Evolutionary conservation across 1,284 basidiomycete species (phyloP).

Genomic region (Rhodotorula sp.): DNA sequence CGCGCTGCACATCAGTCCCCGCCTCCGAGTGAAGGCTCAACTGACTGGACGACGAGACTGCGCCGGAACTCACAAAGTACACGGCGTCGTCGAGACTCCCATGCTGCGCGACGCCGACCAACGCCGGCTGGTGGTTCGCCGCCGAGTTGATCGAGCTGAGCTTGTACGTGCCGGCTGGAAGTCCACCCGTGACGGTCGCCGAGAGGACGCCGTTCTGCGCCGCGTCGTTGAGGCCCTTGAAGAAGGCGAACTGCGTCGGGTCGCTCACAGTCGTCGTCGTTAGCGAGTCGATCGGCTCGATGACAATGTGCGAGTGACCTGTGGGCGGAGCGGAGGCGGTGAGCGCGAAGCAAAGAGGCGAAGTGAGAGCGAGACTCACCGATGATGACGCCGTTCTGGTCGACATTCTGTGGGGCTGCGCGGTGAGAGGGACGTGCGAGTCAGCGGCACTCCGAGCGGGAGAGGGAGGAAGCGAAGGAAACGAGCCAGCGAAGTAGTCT

Average conservation of each 20-base stretch:
- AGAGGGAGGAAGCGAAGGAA: accelerated
- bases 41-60: too few relatives aligned
- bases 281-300: conserved; percentile 58
- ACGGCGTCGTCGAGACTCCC: too few relatives aligned
- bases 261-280: conserved; percentile 58
- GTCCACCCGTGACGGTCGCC: conserved; percentile 58
- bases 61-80: too few relatives aligned
- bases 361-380: conserved; percentile 12
- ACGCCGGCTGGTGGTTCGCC: too few relatives aligned
- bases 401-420: conserved; percentile 65
- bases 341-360: too few relatives aligned
- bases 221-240: conserved; percentile 34
- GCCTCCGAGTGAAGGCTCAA: too few relatives aligned
- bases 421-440: neutral
- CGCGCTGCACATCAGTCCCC: too few relatives aligned
- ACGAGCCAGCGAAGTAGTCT: conserved; percentile 22
- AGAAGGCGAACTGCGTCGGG: conserved; percentile 58
- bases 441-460: conserved; percentile 16
- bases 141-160: neutral
- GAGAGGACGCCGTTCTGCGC: conserved; percentile 58
- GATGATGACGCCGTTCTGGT: conserved; percentile 53
- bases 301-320: conserved; percentile 66
- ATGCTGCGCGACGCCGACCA: too few relatives aligned
- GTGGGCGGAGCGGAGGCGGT: conserved; percentile 49
- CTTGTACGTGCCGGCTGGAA: conserved; percentile 61